These are phyloP conservation scores for Podospora comata DNA, from an alignment of 495 filamentous ascomycete species.

Conservation along the genomic window DNA sequence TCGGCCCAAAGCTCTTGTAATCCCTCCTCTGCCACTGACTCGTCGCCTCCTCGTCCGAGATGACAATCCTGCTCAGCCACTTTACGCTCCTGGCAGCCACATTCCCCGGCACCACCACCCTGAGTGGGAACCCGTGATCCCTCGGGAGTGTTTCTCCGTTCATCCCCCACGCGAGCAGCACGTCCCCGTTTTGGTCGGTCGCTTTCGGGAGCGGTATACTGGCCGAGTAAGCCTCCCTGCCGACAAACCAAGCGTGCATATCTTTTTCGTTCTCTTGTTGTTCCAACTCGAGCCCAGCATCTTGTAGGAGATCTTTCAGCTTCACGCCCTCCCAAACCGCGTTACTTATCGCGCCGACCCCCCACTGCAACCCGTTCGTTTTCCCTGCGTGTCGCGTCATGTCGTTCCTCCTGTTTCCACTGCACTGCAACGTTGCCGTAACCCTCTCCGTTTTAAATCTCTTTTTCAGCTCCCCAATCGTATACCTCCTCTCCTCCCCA, in stretches of 20 bases:
- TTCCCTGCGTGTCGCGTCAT: slow-evolving; percentile 53
- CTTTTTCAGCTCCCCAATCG: slow-evolving; percentile 50
- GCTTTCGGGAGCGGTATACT: slow-evolving; percentile 57
- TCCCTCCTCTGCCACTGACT: slow-evolving; percentile 61
- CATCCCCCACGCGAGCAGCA: slow-evolving; percentile 60
- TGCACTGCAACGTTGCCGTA: slow-evolving; percentile 59
- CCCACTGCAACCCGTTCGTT: slow-evolving; percentile 60
- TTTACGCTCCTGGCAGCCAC: slow-evolving; percentile 63
- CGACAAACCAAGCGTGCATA: slow-evolving; percentile 56
- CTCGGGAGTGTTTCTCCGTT: slow-evolving; percentile 54
- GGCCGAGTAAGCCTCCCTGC: slow-evolving; percentile 58
- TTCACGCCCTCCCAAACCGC: slow-evolving; percentile 61
- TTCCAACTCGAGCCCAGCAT: slow-evolving; percentile 44
- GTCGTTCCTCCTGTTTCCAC: slow-evolving; percentile 59
- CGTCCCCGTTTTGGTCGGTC: slow-evolving; percentile 54
- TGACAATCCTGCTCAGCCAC: slow-evolving; percentile 59
- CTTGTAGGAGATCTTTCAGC: slow-evolving; percentile 56
- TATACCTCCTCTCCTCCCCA: slow-evolving; percentile 50
- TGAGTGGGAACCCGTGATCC: slow-evolving; percentile 60
- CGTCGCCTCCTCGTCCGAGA: slow-evolving; percentile 55
- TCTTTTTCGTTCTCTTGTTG: slow-evolving; percentile 24
- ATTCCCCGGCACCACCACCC: slow-evolving; percentile 59
- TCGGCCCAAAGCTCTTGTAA: slow-evolving; percentile 62
- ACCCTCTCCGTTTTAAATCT: slow-evolving; percentile 53
- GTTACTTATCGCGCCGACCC: slow-evolving; percentile 56